Conservation (phyloP, 2,329 filamentous ascomycete species). For the Coniochaeta ligniaria region DNA sequence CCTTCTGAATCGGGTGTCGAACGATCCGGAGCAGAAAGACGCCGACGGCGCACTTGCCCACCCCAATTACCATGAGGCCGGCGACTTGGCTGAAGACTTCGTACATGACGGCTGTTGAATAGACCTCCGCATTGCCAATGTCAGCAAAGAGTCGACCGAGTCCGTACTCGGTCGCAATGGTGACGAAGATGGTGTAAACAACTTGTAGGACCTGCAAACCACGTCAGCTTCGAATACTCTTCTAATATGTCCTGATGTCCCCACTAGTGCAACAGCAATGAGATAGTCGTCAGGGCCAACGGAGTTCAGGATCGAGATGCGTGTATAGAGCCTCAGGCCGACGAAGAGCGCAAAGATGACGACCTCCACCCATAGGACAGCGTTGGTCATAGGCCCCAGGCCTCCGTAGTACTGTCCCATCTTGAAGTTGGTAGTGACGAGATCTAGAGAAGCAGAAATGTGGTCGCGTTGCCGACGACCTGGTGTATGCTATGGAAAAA, state of each 20-base stretch:
- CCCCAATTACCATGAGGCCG: conserved; percentile 6
- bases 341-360: conserved; percentile 17
- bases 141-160: conserved; percentile 6
- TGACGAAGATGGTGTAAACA: conserved; percentile 3
- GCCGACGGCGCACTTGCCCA: conserved; percentile 9
- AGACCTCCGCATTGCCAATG: conserved; percentile 3
- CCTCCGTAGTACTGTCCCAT: conserved; percentile 6
- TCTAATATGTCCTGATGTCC: not conserved
- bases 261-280: conserved; percentile 1
- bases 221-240: not conserved
- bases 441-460: not conserved
- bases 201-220: conserved; percentile 4
- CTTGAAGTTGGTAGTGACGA: not conserved
- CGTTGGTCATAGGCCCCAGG: conserved; percentile 8
- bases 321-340: conserved; percentile 19
- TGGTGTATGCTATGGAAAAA: not conserved
- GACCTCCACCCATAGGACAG: conserved; percentile 7
- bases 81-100: conserved; percentile 7
- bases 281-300: conserved; percentile 8
- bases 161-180: conserved; percentile 2
- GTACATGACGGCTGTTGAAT: conserved; percentile 7
- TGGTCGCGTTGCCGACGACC: not conserved
- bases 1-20: conserved; percentile 2
- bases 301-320: conserved; percentile 9
- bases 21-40: conserved; percentile 12